A percentile compares a stretch with the other conserved stretches of the same genome.
Conservation (phyloP, 257 asterid genomes). For the Plantago major region DNA sequence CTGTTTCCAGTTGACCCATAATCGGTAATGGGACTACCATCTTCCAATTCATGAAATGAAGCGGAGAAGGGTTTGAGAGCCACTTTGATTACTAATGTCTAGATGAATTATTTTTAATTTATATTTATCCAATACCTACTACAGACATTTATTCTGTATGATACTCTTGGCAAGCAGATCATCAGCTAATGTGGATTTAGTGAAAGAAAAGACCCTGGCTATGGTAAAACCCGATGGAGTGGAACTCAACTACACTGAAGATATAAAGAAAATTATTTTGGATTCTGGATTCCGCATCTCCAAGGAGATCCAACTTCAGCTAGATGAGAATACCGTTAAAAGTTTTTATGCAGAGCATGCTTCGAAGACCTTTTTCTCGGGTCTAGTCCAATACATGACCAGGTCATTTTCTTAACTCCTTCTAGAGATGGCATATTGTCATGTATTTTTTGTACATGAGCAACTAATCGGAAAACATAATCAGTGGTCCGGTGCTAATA, state of each 20-base stretch:
- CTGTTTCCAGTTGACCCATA: too few species aligned
- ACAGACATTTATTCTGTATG: neutral
- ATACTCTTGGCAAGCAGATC: slow-evolving; percentile 32
- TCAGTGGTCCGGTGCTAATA: slow-evolving; percentile 70
- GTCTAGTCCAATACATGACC: slow-evolving; percentile 72
- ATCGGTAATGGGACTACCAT: too few species aligned
- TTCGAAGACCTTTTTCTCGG: slow-evolving; percentile 54
- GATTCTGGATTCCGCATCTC: slow-evolving; percentile 53
- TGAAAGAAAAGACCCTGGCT: slow-evolving; percentile 62
- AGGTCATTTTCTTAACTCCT: slow-evolving; percentile 36
- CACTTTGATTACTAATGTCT: too few species aligned
- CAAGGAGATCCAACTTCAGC: slow-evolving; percentile 43
- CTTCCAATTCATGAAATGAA: too few species aligned
- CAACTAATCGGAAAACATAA: neutral
- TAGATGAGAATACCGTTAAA: slow-evolving; percentile 48
- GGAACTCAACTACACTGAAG: slow-evolving; percentile 48
- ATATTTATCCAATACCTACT: too few species aligned
- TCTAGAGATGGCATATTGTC: slow-evolving; percentile 10
- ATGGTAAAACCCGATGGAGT: slow-evolving; percentile 86
- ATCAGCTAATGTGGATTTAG: slow-evolving; percentile 29
- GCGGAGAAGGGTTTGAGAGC: too few species aligned
- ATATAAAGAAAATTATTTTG: slow-evolving; percentile 52
- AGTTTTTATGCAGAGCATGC: slow-evolving; percentile 71
- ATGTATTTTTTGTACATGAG: neutral
- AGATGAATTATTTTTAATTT: too few species aligned